Conservation (phyloP, 768 basidiomycete genomes). For the Chalciporus piperatus region DNA sequence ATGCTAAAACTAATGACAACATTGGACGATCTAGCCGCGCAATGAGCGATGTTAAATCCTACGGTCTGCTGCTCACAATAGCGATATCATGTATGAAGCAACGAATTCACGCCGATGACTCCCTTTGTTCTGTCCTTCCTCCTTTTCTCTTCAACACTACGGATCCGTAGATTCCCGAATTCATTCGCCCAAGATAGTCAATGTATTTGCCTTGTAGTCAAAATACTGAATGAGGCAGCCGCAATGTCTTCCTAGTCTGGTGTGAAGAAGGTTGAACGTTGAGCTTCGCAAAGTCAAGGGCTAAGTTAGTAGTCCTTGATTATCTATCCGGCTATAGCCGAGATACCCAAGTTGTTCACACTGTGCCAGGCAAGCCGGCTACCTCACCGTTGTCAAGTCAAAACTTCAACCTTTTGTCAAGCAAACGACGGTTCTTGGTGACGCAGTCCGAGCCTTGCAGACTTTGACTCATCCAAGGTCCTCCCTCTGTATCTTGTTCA, state of each 20-base stretch:
- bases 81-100: neutral
- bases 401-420: neutral
- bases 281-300: neutral
- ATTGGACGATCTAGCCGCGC: neutral
- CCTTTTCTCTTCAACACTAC: neutral
- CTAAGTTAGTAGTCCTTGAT: neutral
- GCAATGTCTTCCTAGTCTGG: neutral
- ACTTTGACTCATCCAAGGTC: neutral
- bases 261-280: no score
- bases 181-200: neutral
- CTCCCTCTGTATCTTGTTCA: neutral
- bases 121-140: neutral
- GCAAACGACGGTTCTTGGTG: neutral
- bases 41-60: neutral
- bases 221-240: neutral
- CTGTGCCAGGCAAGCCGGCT: neutral
- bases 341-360: neutral
- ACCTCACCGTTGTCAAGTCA: neutral
- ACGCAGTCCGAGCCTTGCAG: neutral
- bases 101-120: neutral
- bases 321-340: no score
- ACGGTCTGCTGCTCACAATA: neutral
- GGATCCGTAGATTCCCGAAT: no score
- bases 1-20: no score
- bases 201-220: neutral